phyloP scores from a whole-genome alignment of 1,284 basidiomycete species.

The Boletus calvinii region DNA sequence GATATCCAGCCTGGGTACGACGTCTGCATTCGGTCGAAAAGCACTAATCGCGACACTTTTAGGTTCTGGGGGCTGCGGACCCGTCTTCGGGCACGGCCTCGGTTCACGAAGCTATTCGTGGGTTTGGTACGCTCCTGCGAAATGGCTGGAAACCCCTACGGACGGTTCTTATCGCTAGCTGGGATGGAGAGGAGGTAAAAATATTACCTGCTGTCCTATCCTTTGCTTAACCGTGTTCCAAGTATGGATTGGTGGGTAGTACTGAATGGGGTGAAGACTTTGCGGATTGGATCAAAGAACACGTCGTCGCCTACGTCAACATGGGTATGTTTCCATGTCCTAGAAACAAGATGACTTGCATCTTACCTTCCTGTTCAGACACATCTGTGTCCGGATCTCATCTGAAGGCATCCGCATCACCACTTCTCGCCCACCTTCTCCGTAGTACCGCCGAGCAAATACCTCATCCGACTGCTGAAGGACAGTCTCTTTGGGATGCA shows the following conservation, averaged over 20 bases:
- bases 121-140: conserved; percentile 62
- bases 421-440: conserved; percentile 70
- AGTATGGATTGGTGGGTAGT: conserved; percentile 78
- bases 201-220: neutral
- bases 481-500: conserved; percentile 52
- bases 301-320: conserved; percentile 81
- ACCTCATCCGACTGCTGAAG: conserved; percentile 48
- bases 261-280: conserved; percentile 86
- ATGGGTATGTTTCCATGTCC: conserved; percentile 44
- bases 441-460: conserved; percentile 56
- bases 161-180: conserved; percentile 75
- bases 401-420: conserved; percentile 54
- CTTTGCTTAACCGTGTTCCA: conserved; percentile 7
- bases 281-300: conserved; percentile 62
- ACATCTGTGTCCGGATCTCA: conserved; percentile 60
- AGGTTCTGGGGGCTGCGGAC: conserved; percentile 69
- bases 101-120: conserved; percentile 70
- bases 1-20: conserved; percentile 30
- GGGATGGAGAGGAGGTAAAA: conserved; percentile 75
- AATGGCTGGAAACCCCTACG: conserved; percentile 81
- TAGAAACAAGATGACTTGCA: neutral
- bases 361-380: conserved; percentile 40
- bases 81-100: conserved; percentile 80
- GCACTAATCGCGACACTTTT: neutral
- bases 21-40: conserved; percentile 1